phyloP scores from a whole-genome alignment of 257 asterid species.

The Przewalskia tangutica region DNA sequence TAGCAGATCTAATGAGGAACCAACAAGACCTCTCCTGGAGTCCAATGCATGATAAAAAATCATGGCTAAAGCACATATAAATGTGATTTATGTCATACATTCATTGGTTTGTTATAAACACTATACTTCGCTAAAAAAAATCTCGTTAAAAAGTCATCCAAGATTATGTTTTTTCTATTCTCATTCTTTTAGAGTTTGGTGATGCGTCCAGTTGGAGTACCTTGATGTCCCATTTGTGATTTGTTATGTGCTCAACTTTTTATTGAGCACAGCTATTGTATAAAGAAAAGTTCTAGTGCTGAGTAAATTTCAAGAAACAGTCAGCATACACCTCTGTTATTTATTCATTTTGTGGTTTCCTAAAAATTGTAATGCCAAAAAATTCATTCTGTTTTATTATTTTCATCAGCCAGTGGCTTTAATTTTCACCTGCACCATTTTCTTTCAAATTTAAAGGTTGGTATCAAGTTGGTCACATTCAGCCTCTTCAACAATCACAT shows the following conservation, averaged over 20 bases:
- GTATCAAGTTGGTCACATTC: too few species aligned
- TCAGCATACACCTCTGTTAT: neutral
- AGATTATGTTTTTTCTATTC: neutral
- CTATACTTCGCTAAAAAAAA: neutral
- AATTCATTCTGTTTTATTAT: too few species aligned
- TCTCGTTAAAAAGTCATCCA: neutral
- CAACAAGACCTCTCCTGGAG: neutral
- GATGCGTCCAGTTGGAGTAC: neutral
- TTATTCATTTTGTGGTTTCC: too few species aligned
- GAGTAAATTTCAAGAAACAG: neutral
- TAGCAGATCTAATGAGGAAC: neutral
- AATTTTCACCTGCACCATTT: too few species aligned
- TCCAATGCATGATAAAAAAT: neutral
- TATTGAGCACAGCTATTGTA: neutral
- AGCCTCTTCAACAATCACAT: neutral
- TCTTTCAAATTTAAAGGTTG: too few species aligned
- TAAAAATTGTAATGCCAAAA: too few species aligned
- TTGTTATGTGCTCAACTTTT: neutral
- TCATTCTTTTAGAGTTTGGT: neutral
- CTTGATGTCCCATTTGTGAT: neutral
- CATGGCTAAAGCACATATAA: neutral
- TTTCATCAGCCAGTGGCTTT: too few species aligned
- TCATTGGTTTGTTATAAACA: neutral
- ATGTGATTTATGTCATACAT: neutral
- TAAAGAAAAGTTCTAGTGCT: neutral